Conservation (phyloP, 2,329 filamentous ascomycete species). For the Fusarium humuli region DNA sequence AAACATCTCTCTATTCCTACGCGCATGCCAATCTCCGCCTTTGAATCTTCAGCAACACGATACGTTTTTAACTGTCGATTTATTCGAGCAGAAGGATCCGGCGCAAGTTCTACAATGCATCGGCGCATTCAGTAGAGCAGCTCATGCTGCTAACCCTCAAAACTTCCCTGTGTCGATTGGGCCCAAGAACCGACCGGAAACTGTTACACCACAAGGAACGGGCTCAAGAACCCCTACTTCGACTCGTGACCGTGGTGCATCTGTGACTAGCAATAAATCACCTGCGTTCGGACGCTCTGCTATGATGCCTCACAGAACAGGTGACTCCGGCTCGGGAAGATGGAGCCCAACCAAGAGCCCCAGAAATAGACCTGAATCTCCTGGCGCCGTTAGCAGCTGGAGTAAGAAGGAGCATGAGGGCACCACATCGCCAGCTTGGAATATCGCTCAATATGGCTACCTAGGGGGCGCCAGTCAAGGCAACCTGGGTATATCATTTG, state of each 20-base stretch:
- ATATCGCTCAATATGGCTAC: conserved; percentile 97
- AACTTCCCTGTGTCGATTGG: conserved; percentile 83
- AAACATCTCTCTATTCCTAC: conserved; percentile 96
- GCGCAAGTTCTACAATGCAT: conserved; percentile 95
- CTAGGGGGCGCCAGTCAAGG: conserved; percentile 98
- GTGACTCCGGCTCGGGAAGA: conserved; percentile 65
- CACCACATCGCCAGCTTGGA: conserved; percentile 90
- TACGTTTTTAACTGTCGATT: conserved; percentile 94
- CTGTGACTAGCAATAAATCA: conserved; percentile 70
- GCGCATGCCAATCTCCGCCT: conserved; percentile 85
- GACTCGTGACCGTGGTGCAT: conserved; percentile 60
- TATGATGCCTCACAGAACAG: conserved; percentile 63
- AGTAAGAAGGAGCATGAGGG: conserved; percentile 86
- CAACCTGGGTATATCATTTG: conserved; percentile 93
- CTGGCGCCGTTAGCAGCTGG: conserved; percentile 82
- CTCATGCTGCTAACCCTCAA: conserved; percentile 77
- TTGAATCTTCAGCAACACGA: conserved; percentile 93
- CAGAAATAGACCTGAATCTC: conserved; percentile 63
- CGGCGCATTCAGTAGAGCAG: conserved; percentile 88
- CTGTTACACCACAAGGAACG: conserved; percentile 75
- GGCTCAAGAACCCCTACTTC: conserved; percentile 64
- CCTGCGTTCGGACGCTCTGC: conserved; percentile 57
- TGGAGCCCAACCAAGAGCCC: conserved; percentile 74
- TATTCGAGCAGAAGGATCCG: conserved; percentile 95
- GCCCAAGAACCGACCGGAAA: conserved; percentile 68